Evolutionary conservation across 2,329 filamentous ascomycete genomes (phyloP).

Genomic region (Diplodia seriata): DNA sequence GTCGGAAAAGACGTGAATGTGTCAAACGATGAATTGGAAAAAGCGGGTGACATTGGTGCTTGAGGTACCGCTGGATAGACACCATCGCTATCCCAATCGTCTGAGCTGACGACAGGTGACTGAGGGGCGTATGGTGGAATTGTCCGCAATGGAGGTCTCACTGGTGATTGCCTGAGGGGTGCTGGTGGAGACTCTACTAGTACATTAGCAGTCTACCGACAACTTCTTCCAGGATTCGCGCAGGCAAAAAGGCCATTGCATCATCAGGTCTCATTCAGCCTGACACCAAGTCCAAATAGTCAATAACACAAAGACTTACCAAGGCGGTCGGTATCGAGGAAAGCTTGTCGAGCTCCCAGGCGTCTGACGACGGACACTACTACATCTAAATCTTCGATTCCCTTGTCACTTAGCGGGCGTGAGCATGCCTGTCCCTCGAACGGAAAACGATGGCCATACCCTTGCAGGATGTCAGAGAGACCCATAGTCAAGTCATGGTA

Average conservation of each 20-base stretch:
- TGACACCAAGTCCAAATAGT: not conserved
- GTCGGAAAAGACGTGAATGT: slow-evolving; percentile 45
- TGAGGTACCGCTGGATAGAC: slow-evolving; percentile 33
- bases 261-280: not conserved
- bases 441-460: slow-evolving; percentile 7
- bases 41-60: slow-evolving; percentile 48
- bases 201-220: not conserved
- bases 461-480: slow-evolving; percentile 19
- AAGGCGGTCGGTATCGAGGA: not conserved
- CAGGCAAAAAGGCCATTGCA: not conserved
- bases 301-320: not conserved
- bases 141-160: slow-evolving; percentile 12
- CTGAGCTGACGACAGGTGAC: slow-evolving; percentile 11
- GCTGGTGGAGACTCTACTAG: slow-evolving; percentile 1
- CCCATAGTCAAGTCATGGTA: slow-evolving; percentile 29
- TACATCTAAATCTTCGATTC: slow-evolving; percentile 13
- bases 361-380: slow-evolving; percentile 9
- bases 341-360: slow-evolving; percentile 23
- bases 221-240: not conserved
- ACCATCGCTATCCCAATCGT: slow-evolving; percentile 29
- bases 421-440: not conserved
- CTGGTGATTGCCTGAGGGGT: not conserved
- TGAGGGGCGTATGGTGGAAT: slow-evolving; percentile 1
- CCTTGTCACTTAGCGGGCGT: slow-evolving; percentile 9
- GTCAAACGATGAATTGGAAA: slow-evolving; percentile 52